Base-by-base conservation (phyloP, 2,329 filamentous ascomycete species). In the Coniella vitis region DNA sequence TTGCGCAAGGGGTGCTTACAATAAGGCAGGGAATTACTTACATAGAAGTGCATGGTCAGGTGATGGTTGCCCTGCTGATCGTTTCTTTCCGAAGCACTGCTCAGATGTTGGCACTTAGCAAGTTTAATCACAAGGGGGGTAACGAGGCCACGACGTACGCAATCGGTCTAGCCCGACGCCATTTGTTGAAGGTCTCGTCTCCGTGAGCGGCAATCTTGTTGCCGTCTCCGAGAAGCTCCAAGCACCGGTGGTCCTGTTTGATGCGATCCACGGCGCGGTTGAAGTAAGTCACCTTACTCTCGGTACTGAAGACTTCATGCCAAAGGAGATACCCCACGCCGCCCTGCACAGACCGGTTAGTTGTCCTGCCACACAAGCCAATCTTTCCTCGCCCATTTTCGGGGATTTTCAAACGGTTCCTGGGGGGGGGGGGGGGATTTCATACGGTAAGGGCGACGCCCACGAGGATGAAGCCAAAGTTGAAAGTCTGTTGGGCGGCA, bases 401-500 rank as follows among this genome's bases (percentile, higher is more conserved):
- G 40, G 34, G 50, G 43, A 32, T 47, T 34, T n/a, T n/a, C n/a
- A n/a, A n/a, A n/a, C n/a, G n/a, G n/a, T n/a, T n/a, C n/a, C n/a
- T n/a, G n/a, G n/a, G n/a, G n/a, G n/a, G n/a, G n/a, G n/a, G n/a
- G 31, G 34, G 16, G 40, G 36, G 1, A 38, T 29, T 35, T 58
- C 75, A 54, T 73, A 89, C 87, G 32, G 90, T 95, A 58, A 91
- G 72, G 31, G 82, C 76, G 10, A 90, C 68, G 21, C 91, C 91
- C 7, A 84, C 72, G 1, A 89, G 57, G 8, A 96, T 81, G 54
- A 96, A 68, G 56, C 84, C 76, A 56, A 95, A 81, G 67, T 97
- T 96, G 71, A 95, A 85, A 14, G 84, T 86, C 66, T 96, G 91
- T 66, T 96, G 90, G 1, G 88, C 91, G 8, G 89, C 87, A 35